Conservation (phyloP, 139 green algal genomes). For the Nannochloris sp. region DNA sequence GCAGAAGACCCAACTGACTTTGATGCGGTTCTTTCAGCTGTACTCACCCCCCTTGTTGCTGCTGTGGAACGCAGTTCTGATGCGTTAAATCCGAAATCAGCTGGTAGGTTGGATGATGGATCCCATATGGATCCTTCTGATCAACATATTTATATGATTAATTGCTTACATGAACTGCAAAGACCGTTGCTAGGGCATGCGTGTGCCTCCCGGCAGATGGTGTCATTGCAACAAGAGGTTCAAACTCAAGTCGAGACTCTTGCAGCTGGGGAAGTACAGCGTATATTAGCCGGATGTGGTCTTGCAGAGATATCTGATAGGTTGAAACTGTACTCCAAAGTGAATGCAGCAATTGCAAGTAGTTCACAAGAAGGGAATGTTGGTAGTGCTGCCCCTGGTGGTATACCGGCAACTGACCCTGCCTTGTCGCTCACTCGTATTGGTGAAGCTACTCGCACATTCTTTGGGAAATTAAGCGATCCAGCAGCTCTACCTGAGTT, state of each 20-base stretch:
- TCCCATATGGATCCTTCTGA: slow-evolving; percentile 42
- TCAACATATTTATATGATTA: slow-evolving; percentile 56
- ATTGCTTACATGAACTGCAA: neutral
- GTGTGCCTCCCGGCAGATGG: neutral
- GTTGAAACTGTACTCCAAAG: slow-evolving; percentile 37
- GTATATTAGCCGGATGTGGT: slow-evolving; percentile 44
- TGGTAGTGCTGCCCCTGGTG: neutral
- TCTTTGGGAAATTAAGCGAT: slow-evolving; percentile 61
- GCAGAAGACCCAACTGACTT: slow-evolving; percentile 7
- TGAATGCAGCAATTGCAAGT: neutral
- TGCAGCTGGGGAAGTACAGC: slow-evolving; percentile 40
- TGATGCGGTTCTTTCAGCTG: slow-evolving; percentile 40
- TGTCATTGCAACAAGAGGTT: slow-evolving; percentile 10
- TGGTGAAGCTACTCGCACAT: slow-evolving; percentile 48
- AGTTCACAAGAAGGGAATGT: neutral
- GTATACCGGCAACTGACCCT: slow-evolving; percentile 36
- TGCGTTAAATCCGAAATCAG: slow-evolving; percentile 35
- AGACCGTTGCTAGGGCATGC: neutral
- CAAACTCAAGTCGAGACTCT: slow-evolving; percentile 46
- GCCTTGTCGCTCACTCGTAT: slow-evolving; percentile 43
- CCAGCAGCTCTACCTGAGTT: slow-evolving; percentile 72
- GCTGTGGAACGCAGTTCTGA: slow-evolving; percentile 43
- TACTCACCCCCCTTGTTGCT: slow-evolving; percentile 67
- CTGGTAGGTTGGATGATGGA: slow-evolving; percentile 41
- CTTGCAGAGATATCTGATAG: slow-evolving; percentile 57